These are phyloP conservation scores for Rubia yunnanensis DNA, from an alignment of 257 asterid genomes.

Conservation along the genomic window DNA sequence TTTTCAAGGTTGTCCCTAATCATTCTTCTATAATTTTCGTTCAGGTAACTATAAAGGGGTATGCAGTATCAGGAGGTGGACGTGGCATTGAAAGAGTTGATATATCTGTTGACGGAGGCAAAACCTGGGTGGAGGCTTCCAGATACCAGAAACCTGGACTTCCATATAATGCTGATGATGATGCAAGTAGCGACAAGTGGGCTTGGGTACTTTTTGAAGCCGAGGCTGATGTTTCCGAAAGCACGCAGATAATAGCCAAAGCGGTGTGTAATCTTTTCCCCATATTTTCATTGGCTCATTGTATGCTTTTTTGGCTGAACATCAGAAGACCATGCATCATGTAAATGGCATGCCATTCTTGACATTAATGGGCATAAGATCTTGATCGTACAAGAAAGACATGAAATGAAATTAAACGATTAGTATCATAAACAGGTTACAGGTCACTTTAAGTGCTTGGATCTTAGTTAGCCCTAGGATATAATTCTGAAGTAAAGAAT, in stretches of 20 bases:
- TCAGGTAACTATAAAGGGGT: slow-evolving; percentile 78
- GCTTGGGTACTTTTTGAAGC: slow-evolving; percentile 96
- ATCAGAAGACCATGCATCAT: neutral
- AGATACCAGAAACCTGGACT: slow-evolving; percentile 59
- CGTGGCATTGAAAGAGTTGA: slow-evolving; percentile 97
- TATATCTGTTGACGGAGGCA: slow-evolving; percentile 76
- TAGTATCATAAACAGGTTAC: neutral
- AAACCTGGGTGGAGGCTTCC: slow-evolving; percentile 85
- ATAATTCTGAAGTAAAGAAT: neutral
- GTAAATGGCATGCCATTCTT: neutral
- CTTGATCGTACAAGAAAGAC: neutral
- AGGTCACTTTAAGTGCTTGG: neutral
- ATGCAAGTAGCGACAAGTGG: slow-evolving; percentile 68
- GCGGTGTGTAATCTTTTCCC: slow-evolving; percentile 47
- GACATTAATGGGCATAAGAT: neutral
- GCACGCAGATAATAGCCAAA: slow-evolving; percentile 78
- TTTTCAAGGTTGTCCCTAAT: slow-evolving; percentile 1
- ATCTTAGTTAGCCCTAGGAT: neutral
- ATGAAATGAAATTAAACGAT: neutral
- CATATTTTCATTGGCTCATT: neutral
- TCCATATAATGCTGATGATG: slow-evolving; percentile 56
- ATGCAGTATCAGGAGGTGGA: slow-evolving; percentile 95
- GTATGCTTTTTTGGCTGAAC: neutral
- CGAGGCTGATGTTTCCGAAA: slow-evolving; percentile 50
- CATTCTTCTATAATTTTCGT: slow-evolving; percentile 9